phyloP scores from a whole-genome alignment of 148 eudicot genomes.

The Rhododendron kiyosumense region DNA sequence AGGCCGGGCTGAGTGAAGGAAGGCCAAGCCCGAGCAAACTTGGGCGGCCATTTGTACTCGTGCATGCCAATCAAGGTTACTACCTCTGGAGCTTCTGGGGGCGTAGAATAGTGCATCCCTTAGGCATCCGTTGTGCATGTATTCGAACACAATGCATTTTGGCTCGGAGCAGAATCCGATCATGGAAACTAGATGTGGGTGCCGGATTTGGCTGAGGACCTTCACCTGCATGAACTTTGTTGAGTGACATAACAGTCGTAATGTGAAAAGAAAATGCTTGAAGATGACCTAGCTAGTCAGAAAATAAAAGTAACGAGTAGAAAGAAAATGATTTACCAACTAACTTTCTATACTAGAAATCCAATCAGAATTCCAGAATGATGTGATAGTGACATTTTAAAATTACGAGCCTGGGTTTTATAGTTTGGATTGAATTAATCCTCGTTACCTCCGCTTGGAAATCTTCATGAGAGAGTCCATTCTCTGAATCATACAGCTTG shows the following conservation, averaged over 20 bases:
- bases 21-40: constrained; percentile 45
- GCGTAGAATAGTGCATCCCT: constrained; percentile 47
- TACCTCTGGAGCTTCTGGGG: constrained; percentile 18
- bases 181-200: constrained; percentile 47
- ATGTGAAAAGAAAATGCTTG: background rate
- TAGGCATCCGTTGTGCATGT: constrained; percentile 67
- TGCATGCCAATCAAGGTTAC: constrained; percentile 55
- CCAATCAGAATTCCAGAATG: background rate
- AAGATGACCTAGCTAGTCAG: background rate
- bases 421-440: background rate
- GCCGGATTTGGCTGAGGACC: constrained; percentile 42
- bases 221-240: constrained; percentile 44
- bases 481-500: constrained; percentile 31
- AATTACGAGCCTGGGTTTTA: background rate
- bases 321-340: background rate
- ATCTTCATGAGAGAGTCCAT: constrained; percentile 26
- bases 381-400: background rate
- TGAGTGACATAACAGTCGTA: background rate
- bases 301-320: background rate
- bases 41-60: constrained; percentile 60
- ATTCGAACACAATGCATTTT: constrained; percentile 62
- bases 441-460: constrained; percentile 48
- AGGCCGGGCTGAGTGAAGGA: constrained; percentile 59
- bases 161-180: constrained; percentile 65
- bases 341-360: background rate